Conservation (phyloP, 75 land plant species). For the Pinus tabuliformis region DNA sequence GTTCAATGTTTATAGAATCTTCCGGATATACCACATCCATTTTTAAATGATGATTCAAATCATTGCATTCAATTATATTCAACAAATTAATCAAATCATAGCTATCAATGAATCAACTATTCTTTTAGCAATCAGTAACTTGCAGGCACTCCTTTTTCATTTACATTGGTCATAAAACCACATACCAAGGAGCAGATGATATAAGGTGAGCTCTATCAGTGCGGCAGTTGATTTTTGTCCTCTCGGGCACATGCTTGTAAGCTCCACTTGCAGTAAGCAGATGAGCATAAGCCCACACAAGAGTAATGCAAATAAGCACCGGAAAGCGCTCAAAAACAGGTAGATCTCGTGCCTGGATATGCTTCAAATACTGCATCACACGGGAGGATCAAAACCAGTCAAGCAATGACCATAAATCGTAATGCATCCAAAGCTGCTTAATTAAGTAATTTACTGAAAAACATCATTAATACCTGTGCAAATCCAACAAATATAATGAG, state of each 20-base stretch:
- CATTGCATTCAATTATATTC: too few species aligned
- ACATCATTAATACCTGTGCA: slow-evolving; percentile 39
- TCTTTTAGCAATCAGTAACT: neutral
- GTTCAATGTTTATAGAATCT: neutral
- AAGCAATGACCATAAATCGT: neutral
- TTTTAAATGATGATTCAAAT: too few species aligned
- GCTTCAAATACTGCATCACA: slow-evolving; percentile 62
- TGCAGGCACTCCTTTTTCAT: neutral
- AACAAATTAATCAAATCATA: too few species aligned
- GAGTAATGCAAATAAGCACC: slow-evolving; percentile 50
- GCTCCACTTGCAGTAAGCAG: slow-evolving; percentile 83
- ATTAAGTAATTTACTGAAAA: neutral
- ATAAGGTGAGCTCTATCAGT: slow-evolving; percentile 82
- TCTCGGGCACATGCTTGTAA: slow-evolving; percentile 36
- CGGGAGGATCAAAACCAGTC: neutral
- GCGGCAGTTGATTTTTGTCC: slow-evolving; percentile 74
- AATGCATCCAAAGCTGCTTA: neutral
- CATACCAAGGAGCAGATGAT: slow-evolving; percentile 76
- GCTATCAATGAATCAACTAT: too few species aligned
- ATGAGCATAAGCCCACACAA: slow-evolving; percentile 73
- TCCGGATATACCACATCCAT: too few species aligned
- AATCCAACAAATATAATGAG: slow-evolving; percentile 62
- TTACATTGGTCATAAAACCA: neutral
- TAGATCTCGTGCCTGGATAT: slow-evolving; percentile 35
- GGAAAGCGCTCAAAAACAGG: slow-evolving; percentile 89